These are phyloP conservation scores for Cladobotryum mycophilum DNA, from an alignment of 2,329 filamentous ascomycete species.

Conservation along the genomic window DNA sequence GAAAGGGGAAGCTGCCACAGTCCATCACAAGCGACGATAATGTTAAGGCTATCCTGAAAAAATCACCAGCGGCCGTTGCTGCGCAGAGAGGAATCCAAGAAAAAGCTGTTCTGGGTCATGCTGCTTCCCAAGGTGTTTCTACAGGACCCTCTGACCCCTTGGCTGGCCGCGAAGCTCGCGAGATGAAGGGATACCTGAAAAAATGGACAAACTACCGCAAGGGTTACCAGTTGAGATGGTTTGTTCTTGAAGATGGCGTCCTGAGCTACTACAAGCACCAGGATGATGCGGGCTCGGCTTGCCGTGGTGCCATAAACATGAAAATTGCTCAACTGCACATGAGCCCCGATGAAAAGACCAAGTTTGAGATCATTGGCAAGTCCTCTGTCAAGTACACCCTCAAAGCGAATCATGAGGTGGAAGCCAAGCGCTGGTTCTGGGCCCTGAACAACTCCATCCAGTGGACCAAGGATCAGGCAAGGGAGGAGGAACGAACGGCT, in stretches of 20 bases:
- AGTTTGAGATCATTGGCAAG: slow-evolving; percentile 96
- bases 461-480: slow-evolving; percentile 95
- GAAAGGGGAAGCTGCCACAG: slow-evolving; percentile 91
- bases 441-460: slow-evolving; percentile 97
- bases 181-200: slow-evolving; percentile 98
- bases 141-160: slow-evolving; percentile 51
- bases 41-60: slow-evolving; percentile 83
- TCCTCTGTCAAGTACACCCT: slow-evolving; percentile 98
- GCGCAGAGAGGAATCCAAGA: slow-evolving; percentile 95
- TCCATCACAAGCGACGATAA: slow-evolving; percentile 94
- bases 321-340: slow-evolving; percentile 90
- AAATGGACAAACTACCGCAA: slow-evolving; percentile 99
- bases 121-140: slow-evolving; percentile 49
- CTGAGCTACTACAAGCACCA: slow-evolving; percentile 99
- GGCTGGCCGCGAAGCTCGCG: slow-evolving; percentile 78
- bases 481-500: slow-evolving; percentile 75
- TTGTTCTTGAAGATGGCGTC: slow-evolving; percentile 94
- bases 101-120: slow-evolving; percentile 84
- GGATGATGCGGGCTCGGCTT: slow-evolving; percentile 92
- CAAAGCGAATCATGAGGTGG: slow-evolving; percentile 95
- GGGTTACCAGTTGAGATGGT: slow-evolving; percentile 95
- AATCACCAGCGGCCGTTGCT: slow-evolving; percentile 86
- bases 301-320: slow-evolving; percentile 98
- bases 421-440: slow-evolving; percentile 99
- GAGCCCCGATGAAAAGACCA: slow-evolving; percentile 94